Percentiles rank a stretch among this genome's conserved stretches.
Conservation (phyloP, 495 filamentous ascomycete genomes). For the Rhypophila decipiens region DNA sequence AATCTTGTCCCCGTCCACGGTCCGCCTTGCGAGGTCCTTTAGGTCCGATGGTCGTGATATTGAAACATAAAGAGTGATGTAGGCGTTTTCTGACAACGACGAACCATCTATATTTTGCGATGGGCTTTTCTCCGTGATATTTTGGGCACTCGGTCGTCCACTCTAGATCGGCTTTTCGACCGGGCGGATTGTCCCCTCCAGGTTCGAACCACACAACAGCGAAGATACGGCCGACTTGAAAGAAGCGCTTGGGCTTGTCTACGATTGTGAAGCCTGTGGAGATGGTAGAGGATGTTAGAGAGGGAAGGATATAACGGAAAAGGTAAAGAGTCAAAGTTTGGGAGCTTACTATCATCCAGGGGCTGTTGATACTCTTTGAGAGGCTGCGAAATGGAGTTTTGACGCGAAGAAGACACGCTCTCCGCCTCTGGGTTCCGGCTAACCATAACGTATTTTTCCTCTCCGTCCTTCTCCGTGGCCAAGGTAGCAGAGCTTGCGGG, state of each 20-base stretch:
- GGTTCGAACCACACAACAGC: slow-evolving; percentile 29
- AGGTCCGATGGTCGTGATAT: slow-evolving; percentile 19
- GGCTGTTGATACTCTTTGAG: background rate
- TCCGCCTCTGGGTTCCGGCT: background rate
- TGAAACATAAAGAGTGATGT: slow-evolving; percentile 28
- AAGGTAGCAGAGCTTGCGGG: background rate
- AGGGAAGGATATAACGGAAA: background rate
- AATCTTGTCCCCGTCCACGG: slow-evolving; percentile 11
- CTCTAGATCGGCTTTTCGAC: slow-evolving; percentile 9
- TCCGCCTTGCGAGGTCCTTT: slow-evolving; percentile 1
- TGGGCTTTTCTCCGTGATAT: slow-evolving; percentile 15
- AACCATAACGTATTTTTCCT: background rate
- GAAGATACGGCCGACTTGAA: slow-evolving; percentile 30
- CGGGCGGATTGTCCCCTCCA: background rate
- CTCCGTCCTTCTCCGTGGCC: background rate
- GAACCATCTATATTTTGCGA: slow-evolving; percentile 26
- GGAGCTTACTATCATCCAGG: background rate
- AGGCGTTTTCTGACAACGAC: slow-evolving; percentile 22
- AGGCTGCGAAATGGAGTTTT: background rate
- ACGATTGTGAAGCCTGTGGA: slow-evolving; percentile 13
- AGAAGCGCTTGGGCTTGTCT: slow-evolving; percentile 36
- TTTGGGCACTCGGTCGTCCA: slow-evolving; percentile 9
- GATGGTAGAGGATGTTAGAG: too few relatives aligned
- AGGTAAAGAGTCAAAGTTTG: background rate
- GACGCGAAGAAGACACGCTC: background rate